phyloP scores from a whole-genome alignment of 2,329 filamentous ascomycete species.

The Cladophialophora chaetospira region DNA sequence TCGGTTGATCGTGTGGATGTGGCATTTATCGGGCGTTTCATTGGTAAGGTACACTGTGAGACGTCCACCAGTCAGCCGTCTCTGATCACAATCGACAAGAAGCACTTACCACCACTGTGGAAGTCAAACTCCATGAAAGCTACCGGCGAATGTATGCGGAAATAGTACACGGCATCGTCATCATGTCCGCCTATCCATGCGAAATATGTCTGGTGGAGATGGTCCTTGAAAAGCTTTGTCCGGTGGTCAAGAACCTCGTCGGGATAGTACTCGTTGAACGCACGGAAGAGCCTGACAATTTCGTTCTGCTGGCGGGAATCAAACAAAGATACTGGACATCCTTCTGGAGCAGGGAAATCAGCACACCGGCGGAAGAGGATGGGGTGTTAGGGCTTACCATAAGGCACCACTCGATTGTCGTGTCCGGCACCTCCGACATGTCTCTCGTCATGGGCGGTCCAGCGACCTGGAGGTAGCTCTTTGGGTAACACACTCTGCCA shows the following conservation, averaged over 20 bases:
- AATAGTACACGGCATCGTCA: conserved; percentile 6
- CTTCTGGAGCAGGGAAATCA: too few species aligned
- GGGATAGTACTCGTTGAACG: too few species aligned
- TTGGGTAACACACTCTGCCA: neutral
- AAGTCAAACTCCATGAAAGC: conserved; percentile 75
- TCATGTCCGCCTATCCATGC: conserved; percentile 53
- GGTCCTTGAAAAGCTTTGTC: too few species aligned
- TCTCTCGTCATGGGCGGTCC: conserved; percentile 9
- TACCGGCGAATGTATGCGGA: conserved; percentile 68
- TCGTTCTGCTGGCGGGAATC: conserved; percentile 61
- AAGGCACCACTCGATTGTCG: conserved; percentile 66
- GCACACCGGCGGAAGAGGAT: conserved; percentile 45
- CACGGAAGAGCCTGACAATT: conserved; percentile 58
- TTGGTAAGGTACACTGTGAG: conserved; percentile 77
- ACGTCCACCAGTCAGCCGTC: too few species aligned
- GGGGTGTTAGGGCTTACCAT: conserved; percentile 61
- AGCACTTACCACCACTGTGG: conserved; percentile 70
- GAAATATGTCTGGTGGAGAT: conserved; percentile 79
- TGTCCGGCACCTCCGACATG: conserved; percentile 16
- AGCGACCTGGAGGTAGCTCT: conserved; percentile 5
- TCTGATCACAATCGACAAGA: too few species aligned
- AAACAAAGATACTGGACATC: conserved; percentile 57
- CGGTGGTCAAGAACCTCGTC: too few species aligned
- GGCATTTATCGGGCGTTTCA: conserved; percentile 70
- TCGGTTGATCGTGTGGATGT: conserved; percentile 72